phyloP scores from a whole-genome alignment of 257 asterid genomes.

The Solanum sparsipilum region DNA sequence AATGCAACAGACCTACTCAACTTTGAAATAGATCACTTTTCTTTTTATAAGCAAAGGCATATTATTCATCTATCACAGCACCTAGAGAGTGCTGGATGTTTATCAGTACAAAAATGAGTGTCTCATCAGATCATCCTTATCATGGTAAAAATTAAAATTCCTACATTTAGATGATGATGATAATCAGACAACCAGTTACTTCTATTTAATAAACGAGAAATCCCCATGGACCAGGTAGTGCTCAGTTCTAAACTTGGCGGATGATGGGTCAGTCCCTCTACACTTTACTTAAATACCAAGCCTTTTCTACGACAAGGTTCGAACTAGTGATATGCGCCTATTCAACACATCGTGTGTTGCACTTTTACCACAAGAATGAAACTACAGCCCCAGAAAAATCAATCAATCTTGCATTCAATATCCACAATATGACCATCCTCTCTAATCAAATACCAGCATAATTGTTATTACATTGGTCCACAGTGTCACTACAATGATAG shows the following conservation, averaged over 20 bases:
- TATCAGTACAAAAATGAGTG: not conserved
- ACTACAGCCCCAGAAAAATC: not conserved
- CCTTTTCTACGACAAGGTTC: not conserved
- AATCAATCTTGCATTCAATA: not conserved
- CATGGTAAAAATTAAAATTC: not conserved
- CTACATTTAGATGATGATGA: not conserved
- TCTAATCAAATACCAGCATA: not conserved
- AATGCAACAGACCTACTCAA: not conserved
- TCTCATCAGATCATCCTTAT: not conserved
- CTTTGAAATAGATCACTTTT: not conserved
- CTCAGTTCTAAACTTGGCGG: not conserved
- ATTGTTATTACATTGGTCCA: not conserved
- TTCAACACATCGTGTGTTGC: not conserved
- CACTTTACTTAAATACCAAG: not conserved
- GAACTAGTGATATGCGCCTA: not conserved
- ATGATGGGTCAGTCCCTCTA: not conserved
- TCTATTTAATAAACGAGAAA: not conserved
- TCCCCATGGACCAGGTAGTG: not conserved
- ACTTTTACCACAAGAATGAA: not conserved
- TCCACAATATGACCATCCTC: not conserved
- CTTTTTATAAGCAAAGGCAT: not conserved
- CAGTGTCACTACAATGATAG: not conserved
- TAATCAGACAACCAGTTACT: not conserved
- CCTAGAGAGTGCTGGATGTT: not conserved
- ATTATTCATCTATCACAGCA: not conserved